Evolutionary conservation across 2,329 filamentous ascomycete genomes (phyloP).

Genomic region (Penicillium sp.): DNA sequence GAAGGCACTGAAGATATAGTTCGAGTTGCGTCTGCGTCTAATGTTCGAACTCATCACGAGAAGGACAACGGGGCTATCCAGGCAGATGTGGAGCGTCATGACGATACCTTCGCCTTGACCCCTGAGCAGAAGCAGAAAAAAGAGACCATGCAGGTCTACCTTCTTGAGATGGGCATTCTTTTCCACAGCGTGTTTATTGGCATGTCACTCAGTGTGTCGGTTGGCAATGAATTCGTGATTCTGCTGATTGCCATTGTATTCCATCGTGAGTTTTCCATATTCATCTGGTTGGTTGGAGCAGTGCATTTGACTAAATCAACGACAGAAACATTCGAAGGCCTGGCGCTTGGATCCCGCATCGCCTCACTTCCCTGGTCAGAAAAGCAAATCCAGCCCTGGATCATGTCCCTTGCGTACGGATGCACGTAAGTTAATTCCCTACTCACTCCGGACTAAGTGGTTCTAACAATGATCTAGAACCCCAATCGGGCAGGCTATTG

Average conservation of each 20-base stretch:
- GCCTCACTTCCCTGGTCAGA: conserved; percentile 33
- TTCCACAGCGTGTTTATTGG: conserved; percentile 66
- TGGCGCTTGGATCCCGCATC: conserved; percentile 38
- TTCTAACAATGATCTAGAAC: conserved; percentile 53
- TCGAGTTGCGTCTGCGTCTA: conserved; percentile 26
- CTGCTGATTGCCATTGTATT: conserved; percentile 39
- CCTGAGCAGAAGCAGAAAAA: conserved; percentile 54
- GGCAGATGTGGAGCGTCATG: conserved; percentile 20
- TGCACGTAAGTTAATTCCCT: conserved; percentile 41
- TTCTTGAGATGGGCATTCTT: conserved; percentile 74
- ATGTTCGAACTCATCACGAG: conserved; percentile 15
- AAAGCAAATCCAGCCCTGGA: conserved; percentile 51
- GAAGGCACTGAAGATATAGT: conserved; percentile 24
- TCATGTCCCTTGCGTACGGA: conserved; percentile 77
- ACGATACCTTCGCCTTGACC: conserved; percentile 17
- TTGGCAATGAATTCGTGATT: conserved; percentile 37
- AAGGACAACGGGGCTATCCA: conserved; percentile 17
- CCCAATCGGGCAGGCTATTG: conserved; percentile 75
- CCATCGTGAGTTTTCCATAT: conserved; percentile 32
- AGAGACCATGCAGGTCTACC: conserved; percentile 69
- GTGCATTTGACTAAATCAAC: neutral
- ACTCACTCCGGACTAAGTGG: neutral
- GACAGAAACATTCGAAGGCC: conserved; percentile 39
- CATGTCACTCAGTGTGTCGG: conserved; percentile 39
- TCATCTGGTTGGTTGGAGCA: too few relatives aligned